Evolutionary conservation across 805 yeast genomes (phyloP).

Genomic region (Nakazawaea anatomiae): DNA sequence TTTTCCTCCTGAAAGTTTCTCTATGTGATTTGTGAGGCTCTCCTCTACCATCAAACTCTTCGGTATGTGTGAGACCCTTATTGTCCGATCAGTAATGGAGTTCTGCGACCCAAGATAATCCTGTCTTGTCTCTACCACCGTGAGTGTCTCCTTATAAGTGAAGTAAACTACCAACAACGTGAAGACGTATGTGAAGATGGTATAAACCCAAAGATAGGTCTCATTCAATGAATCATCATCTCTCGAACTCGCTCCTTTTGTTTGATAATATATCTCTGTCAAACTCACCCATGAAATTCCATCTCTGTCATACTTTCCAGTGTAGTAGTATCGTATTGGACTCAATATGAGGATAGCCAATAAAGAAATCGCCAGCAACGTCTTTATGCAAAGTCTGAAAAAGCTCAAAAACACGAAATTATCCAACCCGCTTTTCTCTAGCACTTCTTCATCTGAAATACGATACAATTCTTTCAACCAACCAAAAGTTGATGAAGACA

Average conservation of each 20-base stretch:
- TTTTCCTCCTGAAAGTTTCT: constrained; percentile 48
- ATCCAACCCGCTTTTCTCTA: constrained; percentile 90
- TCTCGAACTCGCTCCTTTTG: not conserved
- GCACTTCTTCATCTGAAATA: constrained; percentile 67
- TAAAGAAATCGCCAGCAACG: constrained; percentile 56
- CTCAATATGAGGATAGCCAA: constrained; percentile 73
- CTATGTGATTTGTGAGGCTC: constrained; percentile 42
- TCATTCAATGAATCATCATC: constrained; percentile 4
- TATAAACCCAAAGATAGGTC: constrained; percentile 43
- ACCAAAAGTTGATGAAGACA: constrained; percentile 49
- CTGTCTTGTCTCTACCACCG: constrained; percentile 47
- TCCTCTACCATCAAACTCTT: constrained; percentile 34
- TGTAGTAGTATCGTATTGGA: constrained; percentile 77
- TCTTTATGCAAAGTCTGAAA: constrained; percentile 79
- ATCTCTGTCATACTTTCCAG: constrained; percentile 72
- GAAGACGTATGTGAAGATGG: constrained; percentile 50
- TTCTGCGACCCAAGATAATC: constrained; percentile 53
- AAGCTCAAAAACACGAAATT: constrained; percentile 89
- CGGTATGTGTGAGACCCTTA: constrained; percentile 51
- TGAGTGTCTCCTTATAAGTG: constrained; percentile 39
- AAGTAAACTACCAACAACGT: constrained; percentile 40
- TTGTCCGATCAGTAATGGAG: constrained; percentile 55
- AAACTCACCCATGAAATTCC: constrained; percentile 17
- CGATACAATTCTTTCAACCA: constrained; percentile 70
- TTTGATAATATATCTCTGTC: constrained; percentile 16